phyloP scores from a whole-genome alignment of 2,329 filamentous ascomycete species.

The Aspergillus amoenus region DNA sequence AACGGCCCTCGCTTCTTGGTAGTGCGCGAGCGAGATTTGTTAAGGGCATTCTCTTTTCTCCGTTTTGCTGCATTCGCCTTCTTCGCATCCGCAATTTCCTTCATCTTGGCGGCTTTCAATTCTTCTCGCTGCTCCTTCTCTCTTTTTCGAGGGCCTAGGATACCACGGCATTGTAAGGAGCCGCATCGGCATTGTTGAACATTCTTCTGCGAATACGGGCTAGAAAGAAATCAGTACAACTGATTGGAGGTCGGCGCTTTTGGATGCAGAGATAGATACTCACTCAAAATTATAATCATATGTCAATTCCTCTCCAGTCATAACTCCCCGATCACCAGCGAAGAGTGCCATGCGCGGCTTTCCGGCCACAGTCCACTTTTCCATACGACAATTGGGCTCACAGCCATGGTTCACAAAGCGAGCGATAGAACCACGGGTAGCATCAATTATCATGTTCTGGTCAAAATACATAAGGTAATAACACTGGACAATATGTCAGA shows the following conservation, averaged over 20 bases:
- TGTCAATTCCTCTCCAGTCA: constrained; percentile 92
- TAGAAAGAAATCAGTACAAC: constrained; percentile 23
- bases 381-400: constrained; percentile 94
- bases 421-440: constrained; percentile 90
- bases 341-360: constrained; percentile 97
- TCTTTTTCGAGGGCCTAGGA: constrained; percentile 58
- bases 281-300: constrained; percentile 83
- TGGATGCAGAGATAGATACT: constrained; percentile 24
- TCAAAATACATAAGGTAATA: constrained; percentile 99
- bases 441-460: constrained; percentile 98
- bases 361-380: constrained; percentile 93
- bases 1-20: constrained; percentile 34
- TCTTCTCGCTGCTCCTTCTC: constrained; percentile 43
- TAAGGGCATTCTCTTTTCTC: constrained; percentile 26
- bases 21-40: constrained; percentile 9
- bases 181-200: constrained; percentile 65
- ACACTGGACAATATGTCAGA: constrained; percentile 57
- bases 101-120: constrained; percentile 23
- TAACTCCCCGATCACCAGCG: constrained; percentile 82
- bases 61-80: constrained; percentile 31
- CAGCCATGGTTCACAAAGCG: constrained; percentile 98
- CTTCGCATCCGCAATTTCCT: constrained; percentile 22
- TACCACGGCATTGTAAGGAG: constrained; percentile 59
- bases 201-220: constrained; percentile 60
- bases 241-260: neutral